These are phyloP conservation scores for Albugo laibachii DNA, from an alignment of 352 stramenopile species.

Conservation along the genomic window DNA sequence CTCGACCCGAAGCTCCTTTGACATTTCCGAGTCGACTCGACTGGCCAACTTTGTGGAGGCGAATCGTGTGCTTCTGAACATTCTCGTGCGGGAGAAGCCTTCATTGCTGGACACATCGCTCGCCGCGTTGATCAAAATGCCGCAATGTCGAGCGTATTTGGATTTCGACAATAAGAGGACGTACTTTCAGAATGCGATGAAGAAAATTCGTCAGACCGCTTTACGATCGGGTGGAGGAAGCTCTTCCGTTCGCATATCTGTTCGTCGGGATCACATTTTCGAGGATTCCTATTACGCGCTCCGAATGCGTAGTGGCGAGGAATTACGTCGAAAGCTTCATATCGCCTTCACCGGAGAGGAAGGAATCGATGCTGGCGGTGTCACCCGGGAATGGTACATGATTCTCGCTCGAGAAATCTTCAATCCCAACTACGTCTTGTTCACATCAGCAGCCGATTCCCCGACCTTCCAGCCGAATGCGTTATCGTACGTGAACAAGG, in stretches of 20 bases:
- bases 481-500: constrained; percentile 96
- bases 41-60: constrained; percentile 85
- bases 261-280: constrained; percentile 94
- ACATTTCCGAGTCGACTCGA: constrained; percentile 39
- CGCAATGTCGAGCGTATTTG: constrained; percentile 87
- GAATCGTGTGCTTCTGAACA: constrained; percentile 94
- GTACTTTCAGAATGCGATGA: constrained; percentile 94
- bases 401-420: constrained; percentile 99
- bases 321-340: constrained; percentile 93
- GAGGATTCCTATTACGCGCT: constrained; percentile 98
- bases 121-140: constrained; percentile 88
- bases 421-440: constrained; percentile 99
- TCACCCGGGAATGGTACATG: constrained; percentile 97
- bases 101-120: constrained; percentile 92
- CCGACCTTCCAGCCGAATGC: constrained; percentile 98
- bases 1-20: constrained; percentile 15
- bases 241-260: constrained; percentile 71
- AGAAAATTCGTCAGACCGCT: constrained; percentile 70
- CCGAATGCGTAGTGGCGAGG: constrained; percentile 88
- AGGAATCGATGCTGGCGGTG: constrained; percentile 95
- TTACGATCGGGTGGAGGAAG: constrained; percentile 80
- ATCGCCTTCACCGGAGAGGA: constrained; percentile 97
- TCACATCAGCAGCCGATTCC: constrained; percentile 96
- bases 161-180: constrained; percentile 99
- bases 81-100: constrained; percentile 92